Base-by-base conservation (phyloP, 768 basidiomycete species). In the Hericium alpestre region DNA sequence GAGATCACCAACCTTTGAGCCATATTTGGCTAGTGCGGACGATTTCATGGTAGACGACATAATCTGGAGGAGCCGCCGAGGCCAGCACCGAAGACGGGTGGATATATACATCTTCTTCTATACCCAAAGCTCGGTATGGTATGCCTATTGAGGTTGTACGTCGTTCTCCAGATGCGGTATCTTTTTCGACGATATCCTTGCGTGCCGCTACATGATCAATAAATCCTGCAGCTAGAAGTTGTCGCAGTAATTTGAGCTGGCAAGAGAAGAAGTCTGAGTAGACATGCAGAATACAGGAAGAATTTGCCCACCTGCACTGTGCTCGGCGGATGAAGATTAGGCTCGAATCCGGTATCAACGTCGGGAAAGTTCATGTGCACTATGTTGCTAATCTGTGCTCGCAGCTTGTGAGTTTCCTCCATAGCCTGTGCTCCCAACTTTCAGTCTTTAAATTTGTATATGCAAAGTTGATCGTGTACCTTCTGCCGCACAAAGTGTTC, bases 401-500 rank as follows among this genome's bases (percentile, higher is more conserved):
- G 82, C 4, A 99, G 77, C 67, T 98, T 97, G 70, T 94, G 96
- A 38, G 96, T 95, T 73, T 99, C 96, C 71, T 96, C 90, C 94
- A 99, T 98, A 0, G 93, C 90, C 94, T 97, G 57, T 5, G 4
- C 13, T 38, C 10, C 38, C 20, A 7, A 11, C 51, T 7, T 65
- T 32, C 61, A 38, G 48, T 51, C 8, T 37, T 27, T 43, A 25
- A 37, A 53, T 16, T 6, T 22, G 4, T 5, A 48, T 32, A 40
- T 25, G 1, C 2, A 8, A 9, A 55, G 20, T 16, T 4, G 23
- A 51, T 6, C 9, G 60, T 74, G 38, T 64, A 93, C 94, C 78
- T 97, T 98, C 0, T 79, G 78, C 59, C 93, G 76, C 20, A 98
- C 87, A 63, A 96, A 99, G 69, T 98, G 91, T 40, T 89, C 83